These are phyloP conservation scores for Cyclotella cryptica DNA, from an alignment of 108 stramenopile species.

Conservation along the genomic window DNA sequence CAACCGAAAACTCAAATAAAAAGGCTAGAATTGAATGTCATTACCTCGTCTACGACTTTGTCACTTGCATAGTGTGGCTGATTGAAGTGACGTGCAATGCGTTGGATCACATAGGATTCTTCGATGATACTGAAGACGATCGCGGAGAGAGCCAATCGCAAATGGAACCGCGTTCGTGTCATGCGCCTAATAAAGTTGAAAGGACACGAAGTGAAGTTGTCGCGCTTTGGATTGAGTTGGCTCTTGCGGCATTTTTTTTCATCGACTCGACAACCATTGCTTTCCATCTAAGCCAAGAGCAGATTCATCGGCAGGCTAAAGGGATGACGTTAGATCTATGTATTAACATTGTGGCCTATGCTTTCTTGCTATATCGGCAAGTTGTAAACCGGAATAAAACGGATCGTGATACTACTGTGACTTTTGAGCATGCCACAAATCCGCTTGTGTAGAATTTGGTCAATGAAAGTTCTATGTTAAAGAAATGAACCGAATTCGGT, in stretches of 20 bases:
- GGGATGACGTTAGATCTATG: constrained; percentile 25
- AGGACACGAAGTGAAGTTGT: not conserved
- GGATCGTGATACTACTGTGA: not conserved
- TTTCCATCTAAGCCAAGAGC: constrained; percentile 13
- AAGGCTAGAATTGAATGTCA: constrained; percentile 6
- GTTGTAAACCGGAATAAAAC: not conserved
- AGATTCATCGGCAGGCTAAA: constrained; percentile 17
- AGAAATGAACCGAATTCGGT: too few relatives aligned
- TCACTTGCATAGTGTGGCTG: constrained; percentile 23
- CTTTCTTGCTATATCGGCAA: constrained; percentile 24
- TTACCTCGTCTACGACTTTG: constrained; percentile 34
- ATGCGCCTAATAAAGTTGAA: not conserved
- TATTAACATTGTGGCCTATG: constrained; percentile 12
- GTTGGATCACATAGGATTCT: constrained; percentile 17
- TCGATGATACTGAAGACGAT: not conserved
- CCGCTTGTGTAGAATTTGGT: too few relatives aligned
- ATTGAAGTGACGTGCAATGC: constrained; percentile 29
- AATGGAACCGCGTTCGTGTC: not conserved
- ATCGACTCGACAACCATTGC: constrained; percentile 13
- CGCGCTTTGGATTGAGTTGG: constrained; percentile 32
- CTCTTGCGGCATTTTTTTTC: constrained; percentile 26
- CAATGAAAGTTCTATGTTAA: too few relatives aligned
- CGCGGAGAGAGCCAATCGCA: constrained; percentile 4
- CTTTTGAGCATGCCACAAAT: too few relatives aligned
- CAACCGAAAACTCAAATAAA: constrained; percentile 1